Conservation (phyloP, 345 rosid genomes). For the Punica granatum region DNA sequence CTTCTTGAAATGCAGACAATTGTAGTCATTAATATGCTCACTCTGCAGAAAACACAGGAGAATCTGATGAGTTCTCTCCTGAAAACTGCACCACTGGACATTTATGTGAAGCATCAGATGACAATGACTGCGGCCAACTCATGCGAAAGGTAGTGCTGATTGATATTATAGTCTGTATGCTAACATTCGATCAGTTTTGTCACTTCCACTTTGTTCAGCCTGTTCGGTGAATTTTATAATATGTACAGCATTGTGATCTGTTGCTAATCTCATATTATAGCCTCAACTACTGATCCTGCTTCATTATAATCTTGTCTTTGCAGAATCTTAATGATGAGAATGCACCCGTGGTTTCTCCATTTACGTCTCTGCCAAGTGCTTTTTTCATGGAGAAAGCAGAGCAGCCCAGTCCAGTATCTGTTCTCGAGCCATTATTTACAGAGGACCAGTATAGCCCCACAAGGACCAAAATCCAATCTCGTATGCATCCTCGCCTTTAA, state of each 20-base stretch:
- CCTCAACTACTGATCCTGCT: neutral
- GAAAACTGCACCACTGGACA: neutral
- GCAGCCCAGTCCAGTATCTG: conserved; percentile 85
- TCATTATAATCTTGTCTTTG: conserved; percentile 13
- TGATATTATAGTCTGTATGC: neutral
- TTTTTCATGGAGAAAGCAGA: conserved; percentile 29
- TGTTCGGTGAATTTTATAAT: neutral
- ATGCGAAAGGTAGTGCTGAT: neutral
- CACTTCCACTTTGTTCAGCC: too few species aligned
- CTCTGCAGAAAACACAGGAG: neutral
- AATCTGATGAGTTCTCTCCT: neutral
- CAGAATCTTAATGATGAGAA: conserved; percentile 37
- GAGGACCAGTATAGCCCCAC: conserved; percentile 69
- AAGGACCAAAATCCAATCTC: conserved; percentile 40
- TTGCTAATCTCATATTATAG: neutral
- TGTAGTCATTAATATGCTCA: too few species aligned
- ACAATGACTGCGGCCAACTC: neutral
- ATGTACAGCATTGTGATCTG: neutral
- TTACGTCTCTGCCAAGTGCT: conserved; percentile 37
- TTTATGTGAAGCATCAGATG: neutral
- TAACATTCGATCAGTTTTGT: neutral
- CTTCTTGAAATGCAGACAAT: neutral
- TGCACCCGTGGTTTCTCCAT: conserved; percentile 32
- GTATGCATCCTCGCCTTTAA: conserved; percentile 27
- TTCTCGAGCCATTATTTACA: conserved; percentile 60